Conservation (phyloP, 257 asterid species). For the Capsicum pubescens region DNA sequence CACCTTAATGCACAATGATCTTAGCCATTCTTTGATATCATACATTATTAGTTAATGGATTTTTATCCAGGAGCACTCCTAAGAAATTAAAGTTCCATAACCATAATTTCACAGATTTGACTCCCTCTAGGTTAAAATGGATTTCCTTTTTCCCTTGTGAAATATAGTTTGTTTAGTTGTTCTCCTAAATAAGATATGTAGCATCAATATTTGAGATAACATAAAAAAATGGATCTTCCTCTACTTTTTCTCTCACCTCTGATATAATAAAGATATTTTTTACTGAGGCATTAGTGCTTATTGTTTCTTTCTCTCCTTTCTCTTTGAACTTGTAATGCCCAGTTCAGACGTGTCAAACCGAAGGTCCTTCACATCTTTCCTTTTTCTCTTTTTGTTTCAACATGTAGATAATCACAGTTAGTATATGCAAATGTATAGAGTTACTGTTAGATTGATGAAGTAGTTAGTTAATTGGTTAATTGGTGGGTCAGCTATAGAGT, state of each 20-base stretch:
- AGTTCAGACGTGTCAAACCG: slow-evolving; percentile 60
- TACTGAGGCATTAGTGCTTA: slow-evolving; percentile 42
- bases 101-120: background rate
- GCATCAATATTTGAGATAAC: background rate
- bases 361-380: slow-evolving; percentile 66
- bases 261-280: background rate
- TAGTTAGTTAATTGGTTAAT: no score
- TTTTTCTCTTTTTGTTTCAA: slow-evolving; percentile 63
- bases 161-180: slow-evolving; percentile 14
- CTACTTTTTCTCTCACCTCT: slow-evolving; percentile 9
- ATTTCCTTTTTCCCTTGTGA: background rate
- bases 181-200: background rate
- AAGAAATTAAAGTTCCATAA: background rate
- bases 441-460: no score
- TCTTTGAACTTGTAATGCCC: slow-evolving; percentile 54
- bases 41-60: background rate
- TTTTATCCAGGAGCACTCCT: background rate
- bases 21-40: background rate
- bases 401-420: no score
- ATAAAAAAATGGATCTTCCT: background rate
- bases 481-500: no score
- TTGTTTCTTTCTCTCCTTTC: slow-evolving; percentile 86
- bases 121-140: background rate
- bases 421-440: no score
- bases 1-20: background rate